Percentiles rank a stretch among this genome's conserved stretches.
Evolutionary conservation across 2,329 filamentous ascomycete genomes (phyloP).

Genomic region (Arthroderma sp.): DNA sequence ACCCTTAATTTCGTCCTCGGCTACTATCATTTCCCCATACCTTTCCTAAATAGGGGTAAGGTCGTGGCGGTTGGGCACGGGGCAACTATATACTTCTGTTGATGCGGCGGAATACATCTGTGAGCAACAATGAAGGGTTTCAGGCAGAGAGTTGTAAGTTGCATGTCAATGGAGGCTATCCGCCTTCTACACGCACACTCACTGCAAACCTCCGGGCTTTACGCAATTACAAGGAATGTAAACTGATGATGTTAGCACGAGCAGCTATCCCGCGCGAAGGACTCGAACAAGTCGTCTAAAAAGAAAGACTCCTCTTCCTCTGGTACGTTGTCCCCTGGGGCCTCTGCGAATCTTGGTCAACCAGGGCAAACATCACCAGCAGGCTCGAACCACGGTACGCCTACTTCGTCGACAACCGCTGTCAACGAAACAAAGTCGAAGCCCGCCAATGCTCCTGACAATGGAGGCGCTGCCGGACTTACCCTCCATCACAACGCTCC

Average conservation of each 20-base stretch:
- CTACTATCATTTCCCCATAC: neutral
- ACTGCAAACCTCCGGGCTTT: conserved; percentile 16
- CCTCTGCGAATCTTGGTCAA: conserved; percentile 25
- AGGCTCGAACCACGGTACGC: conserved; percentile 55
- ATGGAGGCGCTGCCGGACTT: conserved; percentile 21
- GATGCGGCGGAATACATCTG: conserved; percentile 20
- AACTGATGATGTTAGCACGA: conserved; percentile 43
- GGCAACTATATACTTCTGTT: conserved; percentile 7
- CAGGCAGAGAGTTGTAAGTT: conserved; percentile 88
- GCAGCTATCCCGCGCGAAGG: conserved; percentile 87
- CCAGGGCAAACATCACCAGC: conserved; percentile 41
- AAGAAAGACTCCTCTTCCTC: conserved; percentile 45
- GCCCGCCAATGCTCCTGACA: conserved; percentile 39
- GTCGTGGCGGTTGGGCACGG: conserved; percentile 11
- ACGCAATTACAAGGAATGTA: conserved; percentile 7
- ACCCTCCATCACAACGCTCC: conserved; percentile 18
- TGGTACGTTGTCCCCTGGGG: conserved; percentile 68
- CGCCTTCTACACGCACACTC: conserved; percentile 13
- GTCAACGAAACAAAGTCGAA: conserved; percentile 79
- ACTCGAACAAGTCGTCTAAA: conserved; percentile 66
- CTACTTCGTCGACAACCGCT: conserved; percentile 78
- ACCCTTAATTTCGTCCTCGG: neutral
- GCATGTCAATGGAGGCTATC: conserved; percentile 15
- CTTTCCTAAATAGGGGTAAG: conserved; percentile 8
- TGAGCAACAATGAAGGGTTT: conserved; percentile 81